These are phyloP conservation scores for Ogataea salicorniae DNA, from an alignment of 805 yeast species.

Conservation along the genomic window DNA sequence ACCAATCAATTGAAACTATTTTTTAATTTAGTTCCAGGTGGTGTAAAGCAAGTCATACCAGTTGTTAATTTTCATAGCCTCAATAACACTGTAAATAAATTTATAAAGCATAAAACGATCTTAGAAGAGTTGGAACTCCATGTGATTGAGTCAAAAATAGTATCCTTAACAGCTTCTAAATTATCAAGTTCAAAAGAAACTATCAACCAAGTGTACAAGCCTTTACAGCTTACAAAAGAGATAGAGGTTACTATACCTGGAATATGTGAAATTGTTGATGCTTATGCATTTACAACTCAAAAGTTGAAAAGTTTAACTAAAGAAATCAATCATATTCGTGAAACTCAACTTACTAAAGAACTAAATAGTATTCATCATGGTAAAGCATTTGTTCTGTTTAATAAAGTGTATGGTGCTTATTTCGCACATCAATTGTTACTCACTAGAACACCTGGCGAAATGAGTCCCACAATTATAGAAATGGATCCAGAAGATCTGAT, in stretches of 20 bases:
- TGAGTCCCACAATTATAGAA: conserved; percentile 43
- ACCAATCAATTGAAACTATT: conserved; percentile 23
- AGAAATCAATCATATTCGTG: conserved; percentile 11
- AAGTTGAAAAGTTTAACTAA: conserved; percentile 7
- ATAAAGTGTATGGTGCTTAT: conserved; percentile 50
- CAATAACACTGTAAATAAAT: conserved; percentile 26
- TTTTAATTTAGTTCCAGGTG: conserved; percentile 45
- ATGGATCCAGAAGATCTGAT: conserved; percentile 63
- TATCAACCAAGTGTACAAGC: conserved; percentile 17
- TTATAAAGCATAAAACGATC: conserved; percentile 23
- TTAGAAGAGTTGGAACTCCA: conserved; percentile 39
- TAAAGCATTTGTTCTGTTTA: conserved; percentile 61
- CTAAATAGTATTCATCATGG: conserved; percentile 18
- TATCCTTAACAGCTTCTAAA: conserved; percentile 9
- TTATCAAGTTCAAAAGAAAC: conserved; percentile 6
- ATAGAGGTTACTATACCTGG: conserved; percentile 17
- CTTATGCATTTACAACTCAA: conserved; percentile 11
- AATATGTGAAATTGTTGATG: conserved; percentile 15
- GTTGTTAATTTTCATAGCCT: conserved; percentile 41
- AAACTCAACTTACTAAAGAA: conserved; percentile 1
- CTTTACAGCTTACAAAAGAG: conserved; percentile 9
- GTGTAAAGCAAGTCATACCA: conserved; percentile 56
- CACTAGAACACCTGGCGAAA: conserved; percentile 36
- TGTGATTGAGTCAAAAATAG: conserved; percentile 27
- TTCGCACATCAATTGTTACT: conserved; percentile 57